phyloP scores from a whole-genome alignment of 306 rosid species.

The Dryas octopetala region DNA sequence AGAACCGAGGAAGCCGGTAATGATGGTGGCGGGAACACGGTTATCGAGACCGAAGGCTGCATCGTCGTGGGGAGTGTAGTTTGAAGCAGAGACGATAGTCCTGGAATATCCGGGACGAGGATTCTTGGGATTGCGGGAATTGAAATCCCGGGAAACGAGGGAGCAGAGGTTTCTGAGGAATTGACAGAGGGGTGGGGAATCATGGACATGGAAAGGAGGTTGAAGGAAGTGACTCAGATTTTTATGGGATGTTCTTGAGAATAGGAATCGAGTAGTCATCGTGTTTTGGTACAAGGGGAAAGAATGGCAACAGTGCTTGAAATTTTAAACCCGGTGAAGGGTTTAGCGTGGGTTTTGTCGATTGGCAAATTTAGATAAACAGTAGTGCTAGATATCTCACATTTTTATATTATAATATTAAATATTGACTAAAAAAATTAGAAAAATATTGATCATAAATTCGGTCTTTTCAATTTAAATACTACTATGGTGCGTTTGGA shows the following conservation, averaged over 20 bases:
- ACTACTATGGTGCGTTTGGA: no score
- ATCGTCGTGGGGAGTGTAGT: slow-evolving; percentile 24
- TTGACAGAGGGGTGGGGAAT: slow-evolving; percentile 19
- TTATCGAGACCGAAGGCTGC: slow-evolving; percentile 41
- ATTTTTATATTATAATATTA: no score
- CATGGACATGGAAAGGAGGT: slow-evolving; percentile 13
- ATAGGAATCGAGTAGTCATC: slow-evolving; percentile 40
- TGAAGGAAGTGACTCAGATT: slow-evolving; percentile 33
- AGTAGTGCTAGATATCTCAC: no score
- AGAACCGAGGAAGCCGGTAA: slow-evolving; percentile 92
- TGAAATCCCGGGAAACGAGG: slow-evolving; percentile 20
- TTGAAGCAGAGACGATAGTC: slow-evolving; percentile 38
- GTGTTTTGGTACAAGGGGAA: not conserved
- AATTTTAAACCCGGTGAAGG: not conserved
- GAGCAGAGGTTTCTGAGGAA: slow-evolving; percentile 32
- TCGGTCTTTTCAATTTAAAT: no score
- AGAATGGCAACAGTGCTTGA: not conserved
- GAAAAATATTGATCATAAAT: no score
- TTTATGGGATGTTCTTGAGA: slow-evolving; percentile 35
- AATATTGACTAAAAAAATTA: no score
- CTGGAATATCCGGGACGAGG: slow-evolving; percentile 33
- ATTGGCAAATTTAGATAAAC: no score
- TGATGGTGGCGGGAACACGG: slow-evolving; percentile 80
- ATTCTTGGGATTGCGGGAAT: slow-evolving; percentile 1
- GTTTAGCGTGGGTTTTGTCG: not conserved